Evolutionary conservation across 2,329 filamentous ascomycete genomes (phyloP), one percentile per base, ranked within the genome.

Genomic region (Fusarium chuoi): DNA sequence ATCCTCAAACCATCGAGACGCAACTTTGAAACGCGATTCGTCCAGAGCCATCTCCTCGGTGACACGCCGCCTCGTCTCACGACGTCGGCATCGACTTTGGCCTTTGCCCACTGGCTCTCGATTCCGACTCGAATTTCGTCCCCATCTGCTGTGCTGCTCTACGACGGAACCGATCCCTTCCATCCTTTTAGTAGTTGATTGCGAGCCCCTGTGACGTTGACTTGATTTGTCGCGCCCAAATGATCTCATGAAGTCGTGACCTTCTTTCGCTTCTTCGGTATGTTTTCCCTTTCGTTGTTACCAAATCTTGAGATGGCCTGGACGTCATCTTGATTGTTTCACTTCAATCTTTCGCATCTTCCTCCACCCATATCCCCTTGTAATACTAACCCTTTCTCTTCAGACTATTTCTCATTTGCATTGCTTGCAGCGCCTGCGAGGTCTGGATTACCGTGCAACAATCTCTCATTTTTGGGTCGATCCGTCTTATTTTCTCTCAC

Each of bases 11-110:
- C 64, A 56, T 70, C 67, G 49, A 77, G 70, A 71, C 65, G 75
- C 75, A 68, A 62, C 67, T 64, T 77, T 79, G 78, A 79, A 79
- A 79, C 78, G 67, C 65, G 63, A 70, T 71, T 78, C 65, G 73
- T 75, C 66, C 51, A 63, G 63, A 49, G 45, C 56, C 65, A 65
- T 68, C 57, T 66, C 51, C 65, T 67, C 49, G 60, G 76, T 76
- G 59, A 74, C 68, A 77, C 73, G 70, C 63, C 22, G 56, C 33
- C 41, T 26, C 42, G 56, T 51, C 42, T 39, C 66, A 64, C 63
- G 54, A 45, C 60, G 20, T 55, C 57, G 24, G 33, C 38, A 56
- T 45, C 28, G 38, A 57, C 56, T 30, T 62, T 58, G 54, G 26
- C 69, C 63, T 49, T 62, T 49, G 54, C 30, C 69, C 63, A 75